Conservation (phyloP, 78 protist species). For the Corallochytrium limacisporum region DNA sequence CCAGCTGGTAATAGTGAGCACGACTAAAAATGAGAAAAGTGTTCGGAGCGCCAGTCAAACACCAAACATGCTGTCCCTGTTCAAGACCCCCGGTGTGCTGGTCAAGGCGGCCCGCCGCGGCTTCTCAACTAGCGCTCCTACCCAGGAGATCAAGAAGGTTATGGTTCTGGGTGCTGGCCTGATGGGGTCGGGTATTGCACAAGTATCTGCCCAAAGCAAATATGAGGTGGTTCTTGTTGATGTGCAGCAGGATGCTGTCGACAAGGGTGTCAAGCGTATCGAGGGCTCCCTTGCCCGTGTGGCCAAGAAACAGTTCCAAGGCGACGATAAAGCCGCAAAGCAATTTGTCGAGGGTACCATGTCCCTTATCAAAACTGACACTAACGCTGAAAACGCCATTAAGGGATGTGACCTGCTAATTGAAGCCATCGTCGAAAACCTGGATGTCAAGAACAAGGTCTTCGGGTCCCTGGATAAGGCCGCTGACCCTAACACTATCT, state of each 20-base stretch:
- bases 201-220: conserved; percentile 8
- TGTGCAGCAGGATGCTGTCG: conserved; percentile 3
- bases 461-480: conserved; percentile 1
- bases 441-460: conserved; percentile 21
- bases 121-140: too few species aligned
- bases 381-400: neutral
- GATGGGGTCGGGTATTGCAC: conserved; percentile 21
- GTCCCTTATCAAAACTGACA: neutral
- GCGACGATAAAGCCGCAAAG: neutral
- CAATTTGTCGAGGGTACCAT: neutral
- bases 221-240: conserved; percentile 12
- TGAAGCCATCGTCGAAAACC: conserved; percentile 39
- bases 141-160: too few species aligned
- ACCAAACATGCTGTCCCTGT: too few species aligned
- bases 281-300: neutral
- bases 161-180: conserved; percentile 12
- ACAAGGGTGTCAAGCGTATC: neutral
- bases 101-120: too few species aligned
- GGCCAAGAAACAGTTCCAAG: neutral
- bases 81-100: too few species aligned
- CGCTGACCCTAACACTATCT: conserved; percentile 9
- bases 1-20: too few species aligned
- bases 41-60: too few species aligned
- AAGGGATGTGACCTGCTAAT: conserved; percentile 18
- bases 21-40: too few species aligned